Conservation (phyloP, 768 basidiomycete genomes). For the Sarcodon aspratus region DNA sequence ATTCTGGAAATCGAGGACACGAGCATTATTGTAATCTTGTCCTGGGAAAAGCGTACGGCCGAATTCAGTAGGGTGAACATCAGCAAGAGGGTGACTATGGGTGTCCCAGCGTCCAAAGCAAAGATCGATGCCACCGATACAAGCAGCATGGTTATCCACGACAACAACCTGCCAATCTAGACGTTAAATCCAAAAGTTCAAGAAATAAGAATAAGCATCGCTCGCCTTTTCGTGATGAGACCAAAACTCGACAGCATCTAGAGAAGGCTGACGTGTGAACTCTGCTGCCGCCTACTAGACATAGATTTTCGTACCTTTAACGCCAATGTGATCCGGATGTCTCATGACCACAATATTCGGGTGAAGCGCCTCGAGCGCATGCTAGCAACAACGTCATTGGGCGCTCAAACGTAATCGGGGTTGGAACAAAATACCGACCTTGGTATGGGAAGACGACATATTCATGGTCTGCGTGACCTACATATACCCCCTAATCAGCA, state of each 20-base stretch:
- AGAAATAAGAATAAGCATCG: not conserved
- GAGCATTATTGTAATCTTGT: constrained; percentile 88
- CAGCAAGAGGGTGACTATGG: constrained; percentile 79
- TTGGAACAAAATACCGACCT: constrained; percentile 27
- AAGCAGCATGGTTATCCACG: constrained; percentile 78
- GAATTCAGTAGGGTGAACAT: constrained; percentile 84
- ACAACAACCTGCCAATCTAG: constrained; percentile 43
- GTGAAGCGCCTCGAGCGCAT: constrained; percentile 70
- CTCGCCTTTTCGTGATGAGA: constrained; percentile 79
- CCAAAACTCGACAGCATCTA: constrained; percentile 79
- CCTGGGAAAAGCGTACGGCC: constrained; percentile 80
- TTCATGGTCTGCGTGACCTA: constrained; percentile 86
- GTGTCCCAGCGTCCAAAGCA: constrained; percentile 99
- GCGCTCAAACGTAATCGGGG: not conserved
- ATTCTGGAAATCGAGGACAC: constrained; percentile 72
- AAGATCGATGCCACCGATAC: constrained; percentile 89
- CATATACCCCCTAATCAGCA: not conserved
- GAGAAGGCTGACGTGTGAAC: not conserved
- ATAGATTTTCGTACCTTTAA: constrained; percentile 35
- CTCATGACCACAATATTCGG: constrained; percentile 83
- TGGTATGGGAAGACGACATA: constrained; percentile 82
- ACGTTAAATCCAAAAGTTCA: not conserved
- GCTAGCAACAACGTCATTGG: constrained; percentile 25
- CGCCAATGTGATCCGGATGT: constrained; percentile 84
- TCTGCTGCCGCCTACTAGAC: not conserved